phyloP scores from a whole-genome alignment of 306 rosid genomes.

The Biancaea sappan region DNA sequence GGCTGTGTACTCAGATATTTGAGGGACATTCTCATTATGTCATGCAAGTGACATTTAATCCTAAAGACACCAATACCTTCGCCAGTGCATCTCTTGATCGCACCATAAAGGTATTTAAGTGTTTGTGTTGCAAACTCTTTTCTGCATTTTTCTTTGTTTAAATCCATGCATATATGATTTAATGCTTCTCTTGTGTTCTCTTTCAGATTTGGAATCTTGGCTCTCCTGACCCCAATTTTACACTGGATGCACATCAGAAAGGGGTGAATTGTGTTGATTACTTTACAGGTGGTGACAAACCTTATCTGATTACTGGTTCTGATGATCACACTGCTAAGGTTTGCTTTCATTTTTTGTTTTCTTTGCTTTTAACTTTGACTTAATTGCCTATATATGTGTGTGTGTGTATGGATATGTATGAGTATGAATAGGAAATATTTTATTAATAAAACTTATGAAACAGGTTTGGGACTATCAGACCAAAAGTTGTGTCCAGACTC shows the following conservation, averaged over 20 bases:
- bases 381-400: neutral
- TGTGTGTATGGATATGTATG: neutral
- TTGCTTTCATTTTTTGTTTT: slow-evolving; percentile 18
- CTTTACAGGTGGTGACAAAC: slow-evolving; percentile 99
- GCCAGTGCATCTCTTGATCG: slow-evolving; percentile 99
- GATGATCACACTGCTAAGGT: slow-evolving; percentile 99
- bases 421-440: slow-evolving; percentile 38
- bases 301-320: slow-evolving; percentile 95
- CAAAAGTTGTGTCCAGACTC: slow-evolving; percentile 98
- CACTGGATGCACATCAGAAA: slow-evolving; percentile 97
- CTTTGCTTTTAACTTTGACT: slow-evolving; percentile 2
- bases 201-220: slow-evolving; percentile 99
- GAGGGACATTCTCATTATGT: slow-evolving; percentile 99
- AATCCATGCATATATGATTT: slow-evolving; percentile 33
- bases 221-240: slow-evolving; percentile 98
- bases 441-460: slow-evolving; percentile 30
- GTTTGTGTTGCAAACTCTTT: slow-evolving; percentile 29
- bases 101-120: slow-evolving; percentile 80
- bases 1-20: slow-evolving; percentile 97
- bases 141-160: slow-evolving; percentile 4
- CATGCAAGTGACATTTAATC: slow-evolving; percentile 99
- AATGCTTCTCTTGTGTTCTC: slow-evolving; percentile 25
- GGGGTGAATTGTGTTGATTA: slow-evolving; percentile 99
- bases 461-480: slow-evolving; percentile 99
- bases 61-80: slow-evolving; percentile 98